Evolutionary conservation across 495 filamentous ascomycete genomes (phyloP).

Genomic region (Evernia prunastri): DNA sequence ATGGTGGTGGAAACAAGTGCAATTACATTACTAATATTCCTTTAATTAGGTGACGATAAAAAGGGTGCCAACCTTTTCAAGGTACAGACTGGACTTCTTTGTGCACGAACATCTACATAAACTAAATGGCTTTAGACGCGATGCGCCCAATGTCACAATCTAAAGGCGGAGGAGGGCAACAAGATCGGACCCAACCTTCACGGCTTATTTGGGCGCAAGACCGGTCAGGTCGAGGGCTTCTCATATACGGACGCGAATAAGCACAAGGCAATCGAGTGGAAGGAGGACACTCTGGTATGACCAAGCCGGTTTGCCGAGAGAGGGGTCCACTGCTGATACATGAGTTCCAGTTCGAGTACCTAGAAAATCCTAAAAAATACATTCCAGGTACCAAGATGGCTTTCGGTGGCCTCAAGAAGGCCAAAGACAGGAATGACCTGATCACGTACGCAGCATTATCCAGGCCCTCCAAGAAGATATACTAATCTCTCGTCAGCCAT

Average conservation of each 20-base stretch:
- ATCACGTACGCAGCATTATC: slow-evolving; percentile 73
- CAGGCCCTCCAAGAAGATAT: background rate
- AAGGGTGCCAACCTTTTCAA: slow-evolving; percentile 99
- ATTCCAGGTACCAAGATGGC: slow-evolving; percentile 99
- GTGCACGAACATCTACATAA: background rate
- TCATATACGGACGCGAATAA: slow-evolving; percentile 99
- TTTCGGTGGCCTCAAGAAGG: slow-evolving; percentile 99
- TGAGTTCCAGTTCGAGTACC: slow-evolving; percentile 59
- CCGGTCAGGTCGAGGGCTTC: slow-evolving; percentile 84
- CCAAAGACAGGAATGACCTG: slow-evolving; percentile 97
- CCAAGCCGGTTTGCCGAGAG: background rate
- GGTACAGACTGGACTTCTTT: slow-evolving; percentile 33
- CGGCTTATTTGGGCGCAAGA: slow-evolving; percentile 96
- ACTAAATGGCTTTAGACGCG: slow-evolving; percentile 55
- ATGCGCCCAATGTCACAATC: slow-evolving; percentile 97
- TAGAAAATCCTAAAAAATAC: slow-evolving; percentile 92
- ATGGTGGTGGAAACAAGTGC: background rate
- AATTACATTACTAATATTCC: background rate
- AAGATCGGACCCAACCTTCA: slow-evolving; percentile 96
- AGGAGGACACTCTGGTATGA: slow-evolving; percentile 78
- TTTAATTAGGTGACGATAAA: slow-evolving; percentile 70
- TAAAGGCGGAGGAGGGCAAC: slow-evolving; percentile 80
- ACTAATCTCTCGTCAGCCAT: slow-evolving; percentile 21
- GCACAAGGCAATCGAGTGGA: slow-evolving; percentile 85
- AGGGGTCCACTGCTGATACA: background rate